Percentiles rank a stretch among this genome's conserved stretches.
Conservation (phyloP, 2,329 filamentous ascomycete species). For the Dothideomycetidae sp. region DNA sequence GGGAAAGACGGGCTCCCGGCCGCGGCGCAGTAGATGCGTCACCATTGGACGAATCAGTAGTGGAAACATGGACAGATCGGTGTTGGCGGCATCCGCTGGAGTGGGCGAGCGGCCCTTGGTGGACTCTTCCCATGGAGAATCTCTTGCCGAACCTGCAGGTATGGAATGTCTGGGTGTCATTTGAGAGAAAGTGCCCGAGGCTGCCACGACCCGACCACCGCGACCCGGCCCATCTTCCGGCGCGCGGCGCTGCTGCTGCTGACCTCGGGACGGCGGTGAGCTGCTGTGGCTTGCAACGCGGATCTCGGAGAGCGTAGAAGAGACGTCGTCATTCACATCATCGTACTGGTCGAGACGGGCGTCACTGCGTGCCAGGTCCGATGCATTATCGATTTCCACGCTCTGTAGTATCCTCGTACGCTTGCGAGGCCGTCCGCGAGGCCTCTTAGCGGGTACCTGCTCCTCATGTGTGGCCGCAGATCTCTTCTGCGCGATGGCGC, state of each 20-base stretch:
- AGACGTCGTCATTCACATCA: not conserved
- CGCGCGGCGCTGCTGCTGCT: too few species aligned
- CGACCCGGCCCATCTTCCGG: too few species aligned
- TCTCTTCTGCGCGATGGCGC: not conserved
- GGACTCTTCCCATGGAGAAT: too few species aligned
- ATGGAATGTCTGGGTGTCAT: not conserved
- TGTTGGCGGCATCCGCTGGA: not conserved
- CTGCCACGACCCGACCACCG: too few species aligned
- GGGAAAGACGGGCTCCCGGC: slow-evolving; percentile 3
- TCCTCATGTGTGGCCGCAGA: not conserved
- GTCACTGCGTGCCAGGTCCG: not conserved
- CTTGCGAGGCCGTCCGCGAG: slow-evolving; percentile 3
- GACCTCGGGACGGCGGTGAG: too few species aligned
- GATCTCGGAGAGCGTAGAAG: slow-evolving; percentile 3
- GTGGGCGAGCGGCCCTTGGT: not conserved
- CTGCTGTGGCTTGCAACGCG: not conserved
- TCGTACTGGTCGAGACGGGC: not conserved
- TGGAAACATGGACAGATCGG: slow-evolving; percentile 4
- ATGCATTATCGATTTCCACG: not conserved
- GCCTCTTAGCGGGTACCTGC: slow-evolving; percentile 1
- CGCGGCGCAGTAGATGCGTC: slow-evolving; percentile 1
- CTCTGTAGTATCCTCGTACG: not conserved
- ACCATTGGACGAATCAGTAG: slow-evolving; percentile 1
- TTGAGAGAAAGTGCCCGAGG: not conserved
- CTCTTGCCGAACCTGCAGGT: not conserved